Base-by-base conservation (phyloP, 768 basidiomycete genomes). In the Pleurotus sapidus region DNA sequence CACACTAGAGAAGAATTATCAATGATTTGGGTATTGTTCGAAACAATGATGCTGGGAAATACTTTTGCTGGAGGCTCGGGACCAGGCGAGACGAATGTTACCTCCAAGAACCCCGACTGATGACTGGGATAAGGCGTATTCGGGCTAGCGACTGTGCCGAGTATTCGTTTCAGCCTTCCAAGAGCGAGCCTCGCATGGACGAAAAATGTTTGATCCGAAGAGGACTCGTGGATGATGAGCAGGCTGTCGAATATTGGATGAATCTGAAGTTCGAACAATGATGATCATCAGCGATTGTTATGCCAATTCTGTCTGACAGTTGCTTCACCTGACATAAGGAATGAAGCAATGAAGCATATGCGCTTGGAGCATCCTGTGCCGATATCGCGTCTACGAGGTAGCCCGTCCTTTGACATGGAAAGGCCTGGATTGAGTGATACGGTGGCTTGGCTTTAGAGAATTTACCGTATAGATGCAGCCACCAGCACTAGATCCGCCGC, bases 171-270 rank as follows among this genome's bases (percentile, higher is more conserved):
- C 17, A 68, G 37, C 5, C 63, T 61, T 20, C 47, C 45, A 3
- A 60, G 45, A 5, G 74, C 64, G 38, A 72, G 60, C 2, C 54
- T 53, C 24, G 61, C 56, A 61, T 86, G 84, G 27, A 85, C 74
- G 57, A 87, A 73, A 65, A 87, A 84, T 2, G 81, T 79, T 61
- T 87, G 85, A 12, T 72, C 68, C 3, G 79, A 75, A 30, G 62
- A 49, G 9, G 74, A 58, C 24, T 86, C 83, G 46, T 78, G 74
- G 46, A 84, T 58, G 60, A 83, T 73, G 34, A 74, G 56, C 25
- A 87, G 67, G 38, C 68, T 55, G 8, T 63, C 39, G 66, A 87
- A 87, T 15, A 60, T 45, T 6, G 64, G 8, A 42, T 59, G 64
- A 60, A 65, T 46, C 60, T 62, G 55, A 0, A 15, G 30, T 14